Percentiles rank a stretch among this genome's conserved stretches.
These are phyloP conservation scores for Polygonum maritimum DNA, from an alignment of 148 eudicot genomes.

Conservation along the genomic window DNA sequence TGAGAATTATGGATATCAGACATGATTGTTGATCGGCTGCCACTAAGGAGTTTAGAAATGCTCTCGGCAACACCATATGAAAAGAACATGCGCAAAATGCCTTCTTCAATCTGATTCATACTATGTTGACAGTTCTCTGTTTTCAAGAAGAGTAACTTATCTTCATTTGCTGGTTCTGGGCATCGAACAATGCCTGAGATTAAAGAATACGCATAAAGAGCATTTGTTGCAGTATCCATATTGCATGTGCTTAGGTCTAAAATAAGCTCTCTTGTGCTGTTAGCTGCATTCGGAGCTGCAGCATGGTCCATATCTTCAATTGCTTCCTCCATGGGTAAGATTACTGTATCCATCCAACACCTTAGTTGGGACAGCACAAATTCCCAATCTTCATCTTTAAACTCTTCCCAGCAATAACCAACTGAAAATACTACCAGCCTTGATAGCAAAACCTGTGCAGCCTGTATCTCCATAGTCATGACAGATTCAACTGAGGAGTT, in stretches of 20 bases:
- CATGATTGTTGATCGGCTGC: conserved; percentile 42
- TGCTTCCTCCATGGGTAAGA: conserved; percentile 75
- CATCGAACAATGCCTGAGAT: conserved; percentile 33
- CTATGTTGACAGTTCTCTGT: conserved; percentile 46
- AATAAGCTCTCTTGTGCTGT: conserved; percentile 31
- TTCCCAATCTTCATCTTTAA: conserved; percentile 81
- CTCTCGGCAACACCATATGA: conserved; percentile 74
- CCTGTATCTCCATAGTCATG: conserved; percentile 43
- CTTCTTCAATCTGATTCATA: conserved; percentile 60
- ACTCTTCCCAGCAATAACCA: conserved; percentile 81
- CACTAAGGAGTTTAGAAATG: conserved; percentile 32
- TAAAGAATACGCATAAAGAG: conserved; percentile 61
- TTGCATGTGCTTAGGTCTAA: conserved; percentile 24
- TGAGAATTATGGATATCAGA: conserved; percentile 38
- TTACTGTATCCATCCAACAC: conserved; percentile 73
- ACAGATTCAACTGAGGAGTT: conserved; percentile 23
- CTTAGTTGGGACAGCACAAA: conserved; percentile 60
- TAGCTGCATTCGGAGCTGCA: conserved; percentile 21
- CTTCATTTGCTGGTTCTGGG: conserved; percentile 24
- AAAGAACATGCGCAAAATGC: conserved; percentile 77
- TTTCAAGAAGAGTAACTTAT: conserved; percentile 25
- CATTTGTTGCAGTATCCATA: conserved; percentile 52
- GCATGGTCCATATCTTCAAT: conserved; percentile 66
- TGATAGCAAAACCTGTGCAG: conserved; percentile 48
- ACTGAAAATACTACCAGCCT: conserved; percentile 52